Percentiles rank a stretch among this genome's conserved stretches.
These are phyloP conservation scores for Trametes meyenii DNA, from an alignment of 768 basidiomycete genomes.

Conservation along the genomic window DNA sequence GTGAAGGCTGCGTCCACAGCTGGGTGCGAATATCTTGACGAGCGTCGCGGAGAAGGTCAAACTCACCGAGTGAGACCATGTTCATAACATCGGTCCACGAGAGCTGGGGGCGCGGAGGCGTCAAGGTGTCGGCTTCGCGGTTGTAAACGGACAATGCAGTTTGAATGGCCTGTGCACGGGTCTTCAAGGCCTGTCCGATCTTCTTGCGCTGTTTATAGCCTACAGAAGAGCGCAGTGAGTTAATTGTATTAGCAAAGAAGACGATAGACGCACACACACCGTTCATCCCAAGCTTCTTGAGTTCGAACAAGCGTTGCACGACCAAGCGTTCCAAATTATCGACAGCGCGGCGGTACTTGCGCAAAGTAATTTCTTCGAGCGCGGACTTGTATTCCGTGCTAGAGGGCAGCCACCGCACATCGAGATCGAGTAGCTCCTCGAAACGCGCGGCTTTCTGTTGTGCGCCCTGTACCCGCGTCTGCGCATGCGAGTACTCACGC, in stretches of 20 bases:
- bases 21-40: constrained; percentile 32
- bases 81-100: constrained; percentile 18
- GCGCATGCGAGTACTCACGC: neutral
- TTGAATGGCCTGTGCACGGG: constrained; percentile 36
- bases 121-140: constrained; percentile 24
- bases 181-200: constrained; percentile 39
- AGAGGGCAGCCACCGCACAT: constrained; percentile 20
- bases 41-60: constrained; percentile 38
- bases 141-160: constrained; percentile 39
- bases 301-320: constrained; percentile 35
- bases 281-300: constrained; percentile 32
- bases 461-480: neutral
- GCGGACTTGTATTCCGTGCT: constrained; percentile 18
- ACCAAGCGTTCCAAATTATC: constrained; percentile 37
- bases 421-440: constrained; percentile 21
- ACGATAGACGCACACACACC: constrained; percentile 27
- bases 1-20: constrained; percentile 42
- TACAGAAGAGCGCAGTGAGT: constrained; percentile 16
- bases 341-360: constrained; percentile 29
- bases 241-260: too few species aligned
- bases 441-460: constrained; percentile 7
- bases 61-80: constrained; percentile 29
- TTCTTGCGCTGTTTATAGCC: constrained; percentile 39
- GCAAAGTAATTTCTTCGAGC: neutral
- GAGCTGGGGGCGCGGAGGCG: constrained; percentile 21